These are phyloP conservation scores for Pythium coloratum DNA, from an alignment of 352 stramenopile genomes.

Conservation along the genomic window DNA sequence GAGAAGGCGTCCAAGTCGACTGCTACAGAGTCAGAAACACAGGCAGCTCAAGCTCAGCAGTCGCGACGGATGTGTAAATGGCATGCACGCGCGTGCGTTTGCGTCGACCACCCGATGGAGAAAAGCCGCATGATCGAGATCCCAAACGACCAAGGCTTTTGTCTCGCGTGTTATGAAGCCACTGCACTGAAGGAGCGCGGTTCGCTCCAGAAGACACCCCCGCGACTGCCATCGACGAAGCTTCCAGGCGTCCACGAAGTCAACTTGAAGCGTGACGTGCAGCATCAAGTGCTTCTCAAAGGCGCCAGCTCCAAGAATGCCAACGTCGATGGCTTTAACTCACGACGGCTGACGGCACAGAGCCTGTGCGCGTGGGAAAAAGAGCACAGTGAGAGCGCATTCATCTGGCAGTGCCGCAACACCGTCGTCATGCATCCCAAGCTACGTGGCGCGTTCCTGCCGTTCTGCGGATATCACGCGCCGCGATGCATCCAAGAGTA, in stretches of 20 bases:
- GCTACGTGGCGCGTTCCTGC: conserved; percentile 47
- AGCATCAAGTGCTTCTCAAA: conserved; percentile 22
- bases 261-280: conserved; percentile 28
- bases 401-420: conserved; percentile 63
- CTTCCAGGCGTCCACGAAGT: conserved; percentile 43
- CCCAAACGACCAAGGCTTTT: conserved; percentile 57
- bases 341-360: conserved; percentile 18
- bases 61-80: conserved; percentile 40
- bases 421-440: conserved; percentile 61
- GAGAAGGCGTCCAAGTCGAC: neutral
- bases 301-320: conserved; percentile 3
- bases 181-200: conserved; percentile 41
- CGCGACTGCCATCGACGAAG: conserved; percentile 35
- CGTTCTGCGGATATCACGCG: conserved; percentile 68
- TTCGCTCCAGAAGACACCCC: conserved; percentile 48
- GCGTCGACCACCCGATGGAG: conserved; percentile 48
- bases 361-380: conserved; percentile 60
- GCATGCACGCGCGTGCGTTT: conserved; percentile 52
- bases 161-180: conserved; percentile 55
- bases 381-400: conserved; percentile 49
- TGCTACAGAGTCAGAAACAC: neutral
- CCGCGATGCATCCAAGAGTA: conserved; percentile 65
- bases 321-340: neutral
- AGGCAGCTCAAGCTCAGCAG: conserved; percentile 4
- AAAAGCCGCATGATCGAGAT: conserved; percentile 51